Percentiles rank a stretch among this genome's conserved stretches.
phyloP scores from a whole-genome alignment of 2,329 filamentous ascomycete species.

The Mycogone perniciosa region DNA sequence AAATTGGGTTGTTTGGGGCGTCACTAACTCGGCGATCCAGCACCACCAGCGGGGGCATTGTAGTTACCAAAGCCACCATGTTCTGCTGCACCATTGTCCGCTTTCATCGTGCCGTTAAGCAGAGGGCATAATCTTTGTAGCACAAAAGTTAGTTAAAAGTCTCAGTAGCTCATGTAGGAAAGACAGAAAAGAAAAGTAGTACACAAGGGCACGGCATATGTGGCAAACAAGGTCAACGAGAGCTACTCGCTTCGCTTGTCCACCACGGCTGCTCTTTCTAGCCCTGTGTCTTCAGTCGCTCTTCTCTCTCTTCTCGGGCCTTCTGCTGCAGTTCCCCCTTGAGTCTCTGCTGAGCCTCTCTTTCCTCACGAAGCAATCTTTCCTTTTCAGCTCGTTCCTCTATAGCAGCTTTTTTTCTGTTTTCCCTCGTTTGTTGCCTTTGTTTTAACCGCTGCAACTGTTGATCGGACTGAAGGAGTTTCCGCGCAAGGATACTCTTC shows the following conservation, averaged over 20 bases:
- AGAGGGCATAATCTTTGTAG: conserved; percentile 67
- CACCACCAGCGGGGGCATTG: conserved; percentile 31
- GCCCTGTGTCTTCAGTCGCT: conserved; percentile 4
- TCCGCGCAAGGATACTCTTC: conserved; percentile 15
- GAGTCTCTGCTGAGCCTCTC: conserved; percentile 13
- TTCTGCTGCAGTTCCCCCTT: conserved; percentile 17
- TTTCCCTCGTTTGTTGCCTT: conserved; percentile 12
- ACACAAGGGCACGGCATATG: neutral
- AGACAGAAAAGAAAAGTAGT: conserved; percentile 1
- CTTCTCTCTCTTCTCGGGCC: conserved; percentile 14
- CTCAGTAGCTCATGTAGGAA: conserved; percentile 5
- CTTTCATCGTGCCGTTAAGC: conserved; percentile 75
- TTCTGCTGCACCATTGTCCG: conserved; percentile 48
- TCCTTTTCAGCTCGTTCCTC: conserved; percentile 17
- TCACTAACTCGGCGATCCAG: conserved; percentile 28
- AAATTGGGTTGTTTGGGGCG: neutral
- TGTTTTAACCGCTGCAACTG: conserved; percentile 12
- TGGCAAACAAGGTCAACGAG: conserved; percentile 13
- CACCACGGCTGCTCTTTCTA: conserved; percentile 6
- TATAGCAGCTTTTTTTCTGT: conserved; percentile 11
- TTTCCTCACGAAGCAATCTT: conserved; percentile 12
- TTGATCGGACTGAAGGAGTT: conserved; percentile 20
- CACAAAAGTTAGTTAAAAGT: conserved; percentile 15
- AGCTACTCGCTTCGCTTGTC: conserved; percentile 17
- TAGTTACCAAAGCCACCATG: conserved; percentile 55